phyloP scores from a whole-genome alignment of 2,329 filamentous ascomycete species.

The Colletotrichum sojae region DNA sequence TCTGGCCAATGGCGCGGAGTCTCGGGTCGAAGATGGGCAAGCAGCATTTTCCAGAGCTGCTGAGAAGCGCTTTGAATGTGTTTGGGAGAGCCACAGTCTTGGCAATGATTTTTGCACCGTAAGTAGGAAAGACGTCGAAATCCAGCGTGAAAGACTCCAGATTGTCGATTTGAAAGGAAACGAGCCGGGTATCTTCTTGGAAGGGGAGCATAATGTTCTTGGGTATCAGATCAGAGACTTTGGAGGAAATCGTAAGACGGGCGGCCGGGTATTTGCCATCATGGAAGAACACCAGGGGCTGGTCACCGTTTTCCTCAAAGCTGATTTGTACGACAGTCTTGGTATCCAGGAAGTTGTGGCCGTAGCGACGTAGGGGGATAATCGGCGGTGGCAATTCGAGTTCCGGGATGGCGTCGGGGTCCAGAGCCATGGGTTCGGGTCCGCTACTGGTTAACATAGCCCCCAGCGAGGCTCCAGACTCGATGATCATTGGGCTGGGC shows the following conservation, averaged over 20 bases:
- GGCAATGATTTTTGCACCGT: conserved; percentile 96
- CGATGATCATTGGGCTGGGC: conserved; percentile 61
- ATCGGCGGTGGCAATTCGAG: conserved; percentile 95
- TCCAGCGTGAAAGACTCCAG: conserved; percentile 94
- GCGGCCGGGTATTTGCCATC: conserved; percentile 97
- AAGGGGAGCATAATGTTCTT: conserved; percentile 96
- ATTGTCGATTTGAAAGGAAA: conserved; percentile 97
- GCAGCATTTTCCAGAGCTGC: conserved; percentile 84
- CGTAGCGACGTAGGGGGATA: conserved; percentile 93
- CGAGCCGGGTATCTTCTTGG: conserved; percentile 92
- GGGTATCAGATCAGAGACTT: conserved; percentile 94
- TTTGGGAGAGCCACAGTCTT: conserved; percentile 93
- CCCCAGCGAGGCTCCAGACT: conserved; percentile 55
- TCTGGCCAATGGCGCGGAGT: conserved; percentile 90
- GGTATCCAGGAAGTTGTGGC: conserved; percentile 97
- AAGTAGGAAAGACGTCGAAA: conserved; percentile 97
- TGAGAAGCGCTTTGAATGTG: conserved; percentile 82
- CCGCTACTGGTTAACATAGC: conserved; percentile 63
- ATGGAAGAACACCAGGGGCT: conserved; percentile 94
- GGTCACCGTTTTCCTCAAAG: conserved; percentile 83
- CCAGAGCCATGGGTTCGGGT: conserved; percentile 75
- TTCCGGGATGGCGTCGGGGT: conserved; percentile 90
- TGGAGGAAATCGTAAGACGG: conserved; percentile 95
- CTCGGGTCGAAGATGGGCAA: conserved; percentile 94
- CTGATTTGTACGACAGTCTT: conserved; percentile 96